Conservation (phyloP, 225 moss, liverwort and hornwort genomes). For the Straminergon stramineum region DNA sequence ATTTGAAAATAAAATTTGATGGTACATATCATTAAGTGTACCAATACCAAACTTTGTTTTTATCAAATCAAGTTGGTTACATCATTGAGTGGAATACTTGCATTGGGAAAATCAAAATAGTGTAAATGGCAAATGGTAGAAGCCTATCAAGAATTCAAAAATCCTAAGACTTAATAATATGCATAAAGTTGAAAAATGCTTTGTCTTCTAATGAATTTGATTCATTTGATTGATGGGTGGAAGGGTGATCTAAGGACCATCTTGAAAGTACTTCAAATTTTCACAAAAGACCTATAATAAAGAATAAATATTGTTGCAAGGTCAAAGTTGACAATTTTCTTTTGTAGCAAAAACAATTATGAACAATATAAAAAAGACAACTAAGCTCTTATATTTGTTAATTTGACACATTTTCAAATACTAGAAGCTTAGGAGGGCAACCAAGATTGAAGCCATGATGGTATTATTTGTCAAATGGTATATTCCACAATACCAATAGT, state of each 20-base stretch:
- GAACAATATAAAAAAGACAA: neutral
- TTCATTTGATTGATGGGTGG: neutral
- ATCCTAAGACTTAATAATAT: neutral
- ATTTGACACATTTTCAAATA: accelerated
- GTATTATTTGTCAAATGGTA: neutral
- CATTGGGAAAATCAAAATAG: neutral
- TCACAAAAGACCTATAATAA: neutral
- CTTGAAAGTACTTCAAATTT: neutral
- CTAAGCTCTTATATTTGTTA: neutral
- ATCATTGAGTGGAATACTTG: neutral
- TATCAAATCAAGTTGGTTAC: neutral
- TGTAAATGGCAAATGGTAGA: neutral
- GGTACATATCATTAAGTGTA: neutral
- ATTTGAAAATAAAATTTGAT: no score
- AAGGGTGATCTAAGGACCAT: neutral
- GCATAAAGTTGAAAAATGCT: neutral
- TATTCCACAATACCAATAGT: neutral
- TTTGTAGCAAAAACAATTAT: neutral
- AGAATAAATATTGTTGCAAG: neutral
- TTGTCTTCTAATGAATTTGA: neutral
- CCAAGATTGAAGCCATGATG: neutral
- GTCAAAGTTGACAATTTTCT: no score
- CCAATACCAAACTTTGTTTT: neutral
- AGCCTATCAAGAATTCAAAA: neutral
- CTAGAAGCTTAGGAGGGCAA: no score